Evolutionary conservation across 345 rosid genomes (phyloP).

Genomic region (Populus davidiana): DNA sequence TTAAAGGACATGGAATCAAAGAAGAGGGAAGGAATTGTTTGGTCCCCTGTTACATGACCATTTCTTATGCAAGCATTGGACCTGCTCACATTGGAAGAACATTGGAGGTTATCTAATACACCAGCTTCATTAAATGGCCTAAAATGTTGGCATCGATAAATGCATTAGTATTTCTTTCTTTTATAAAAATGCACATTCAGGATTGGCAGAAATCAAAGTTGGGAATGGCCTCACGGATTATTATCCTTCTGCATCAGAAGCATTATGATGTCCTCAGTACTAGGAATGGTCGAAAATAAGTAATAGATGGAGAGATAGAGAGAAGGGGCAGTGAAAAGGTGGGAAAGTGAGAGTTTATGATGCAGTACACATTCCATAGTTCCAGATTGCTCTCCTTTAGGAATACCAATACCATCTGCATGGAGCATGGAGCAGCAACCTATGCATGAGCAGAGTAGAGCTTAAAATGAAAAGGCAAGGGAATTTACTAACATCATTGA

Average conservation of each 20-base stretch:
- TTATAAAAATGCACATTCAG: background rate
- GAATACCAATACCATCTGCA: background rate
- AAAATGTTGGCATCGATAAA: background rate
- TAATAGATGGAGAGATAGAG: background rate
- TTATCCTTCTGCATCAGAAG: background rate
- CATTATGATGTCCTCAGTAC: background rate
- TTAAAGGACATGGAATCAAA: background rate
- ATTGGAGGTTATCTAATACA: background rate
- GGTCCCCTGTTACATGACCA: background rate
- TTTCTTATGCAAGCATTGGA: background rate
- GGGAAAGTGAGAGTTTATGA: background rate
- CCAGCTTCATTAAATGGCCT: background rate
- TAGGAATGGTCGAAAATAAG: background rate
- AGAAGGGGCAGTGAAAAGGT: background rate
- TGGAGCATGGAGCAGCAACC: background rate
- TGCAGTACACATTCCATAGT: background rate
- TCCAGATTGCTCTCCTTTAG: background rate
- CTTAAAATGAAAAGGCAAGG: background rate
- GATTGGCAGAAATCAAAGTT: background rate
- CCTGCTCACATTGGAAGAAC: background rate
- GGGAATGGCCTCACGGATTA: background rate
- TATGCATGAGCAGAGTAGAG: background rate
- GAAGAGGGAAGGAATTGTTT: background rate
- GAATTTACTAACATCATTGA: background rate
- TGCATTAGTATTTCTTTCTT: background rate